Evolutionary conservation across 495 filamentous ascomycete genomes (phyloP), one percentile per base, ranked within the genome.

Genomic region (Tuber calosporum): DNA sequence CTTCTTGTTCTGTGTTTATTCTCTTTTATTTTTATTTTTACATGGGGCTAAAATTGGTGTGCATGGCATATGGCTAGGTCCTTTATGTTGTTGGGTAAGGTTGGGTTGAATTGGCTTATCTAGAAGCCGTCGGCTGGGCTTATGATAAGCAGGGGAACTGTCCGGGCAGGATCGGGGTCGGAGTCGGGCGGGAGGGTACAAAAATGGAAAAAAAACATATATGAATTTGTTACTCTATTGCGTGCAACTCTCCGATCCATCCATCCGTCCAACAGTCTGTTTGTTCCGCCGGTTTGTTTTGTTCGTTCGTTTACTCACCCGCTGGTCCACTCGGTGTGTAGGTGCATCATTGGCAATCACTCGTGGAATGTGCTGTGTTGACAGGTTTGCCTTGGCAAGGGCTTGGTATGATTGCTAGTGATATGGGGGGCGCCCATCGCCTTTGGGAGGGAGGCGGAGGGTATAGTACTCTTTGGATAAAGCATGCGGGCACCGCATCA

Each of bases 1-100:
- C 66, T 58, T 26, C 22, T 41, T 43, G 53, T 62, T 70, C 38
- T 43, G 71, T 69, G 58, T 43, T 74, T 68, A 73, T 66, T 66
- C 38, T 62, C 69, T 26, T 69, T 67, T 43, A 34, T 22, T 73
- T 48, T 43, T 62, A n/a, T 69, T 71, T 62, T 62, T 62, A 26
- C 53, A 62, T 62, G 53, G 53, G 53, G 7, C 53, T 62, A 62
- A 62, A 62, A 62, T 62, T 34, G 26, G 53, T 34, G 53, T 62
- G 53, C 53, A 34, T 62, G 53, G 53, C 53, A 62, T 62, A 62
- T 62, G 53, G 53, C 26, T 62, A 62, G 19, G 26, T 62, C 30
- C 30, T n/a, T 58, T 62, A 26, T 34, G 53, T 17, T 26, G 53
- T n/a, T 34, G 53, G 53, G 30, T 17, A 30, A 62, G 26, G 53